Conservation (phyloP, 1,139 yeast species). For the Debaryomycetaceae sp. region DNA sequence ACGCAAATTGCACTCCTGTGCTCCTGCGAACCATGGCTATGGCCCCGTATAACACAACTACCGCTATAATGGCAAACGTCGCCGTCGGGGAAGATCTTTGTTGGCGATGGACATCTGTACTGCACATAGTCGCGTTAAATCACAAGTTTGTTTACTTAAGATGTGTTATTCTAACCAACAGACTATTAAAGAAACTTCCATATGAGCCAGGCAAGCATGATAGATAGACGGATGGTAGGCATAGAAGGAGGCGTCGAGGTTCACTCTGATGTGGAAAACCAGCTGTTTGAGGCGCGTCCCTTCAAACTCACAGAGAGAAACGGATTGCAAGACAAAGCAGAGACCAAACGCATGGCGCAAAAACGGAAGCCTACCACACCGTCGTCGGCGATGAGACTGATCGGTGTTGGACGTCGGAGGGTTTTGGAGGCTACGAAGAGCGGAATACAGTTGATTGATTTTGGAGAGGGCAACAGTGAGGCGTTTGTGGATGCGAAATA, state of each 20-base stretch:
- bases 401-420: slow-evolving; percentile 17
- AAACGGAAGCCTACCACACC: slow-evolving; percentile 30
- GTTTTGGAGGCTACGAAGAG: slow-evolving; percentile 3
- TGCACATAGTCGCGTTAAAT: no score
- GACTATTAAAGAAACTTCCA: no score
- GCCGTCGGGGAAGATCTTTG: no score
- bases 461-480: slow-evolving; percentile 1
- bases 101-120: no score
- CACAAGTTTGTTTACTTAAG: no score
- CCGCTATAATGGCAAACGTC: no score
- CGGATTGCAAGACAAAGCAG: background rate
- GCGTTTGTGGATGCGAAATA: slow-evolving; percentile 12
- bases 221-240: background rate
- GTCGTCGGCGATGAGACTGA: slow-evolving; percentile 16
- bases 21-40: no score
- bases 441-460: slow-evolving; percentile 1
- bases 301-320: background rate
- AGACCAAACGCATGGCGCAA: background rate
- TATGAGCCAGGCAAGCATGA: background rate
- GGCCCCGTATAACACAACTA: no score
- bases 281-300: background rate
- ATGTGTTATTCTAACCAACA: no score
- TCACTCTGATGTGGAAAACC: background rate
- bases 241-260: background rate
- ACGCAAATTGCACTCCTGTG: no score